phyloP scores from a whole-genome alignment of 2,329 filamentous ascomycete species.

The Periconia sp. region DNA sequence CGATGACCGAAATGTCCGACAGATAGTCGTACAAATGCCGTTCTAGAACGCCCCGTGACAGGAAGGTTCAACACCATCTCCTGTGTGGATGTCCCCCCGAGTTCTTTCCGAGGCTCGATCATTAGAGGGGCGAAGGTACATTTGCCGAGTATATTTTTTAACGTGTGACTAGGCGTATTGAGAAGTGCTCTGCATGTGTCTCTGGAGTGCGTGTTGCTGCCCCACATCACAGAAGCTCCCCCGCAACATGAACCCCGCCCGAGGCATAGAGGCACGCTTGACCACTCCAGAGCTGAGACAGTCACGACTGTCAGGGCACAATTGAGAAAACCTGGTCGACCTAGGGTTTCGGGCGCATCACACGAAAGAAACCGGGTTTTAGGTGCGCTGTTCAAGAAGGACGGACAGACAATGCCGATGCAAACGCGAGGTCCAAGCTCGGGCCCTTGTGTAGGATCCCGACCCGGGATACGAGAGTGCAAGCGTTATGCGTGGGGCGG shows the following conservation, averaged over 20 bases:
- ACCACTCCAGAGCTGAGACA: too few relatives aligned
- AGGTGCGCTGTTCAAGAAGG: too few relatives aligned
- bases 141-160: constrained; percentile 21
- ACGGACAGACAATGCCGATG: too few relatives aligned
- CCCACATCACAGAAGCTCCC: constrained; percentile 28
- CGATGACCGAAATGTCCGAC: constrained; percentile 12
- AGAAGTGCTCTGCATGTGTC: constrained; percentile 1
- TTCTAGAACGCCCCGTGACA: background rate
- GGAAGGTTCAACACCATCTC: background rate
- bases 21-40: constrained; percentile 19
- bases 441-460: too few relatives aligned
- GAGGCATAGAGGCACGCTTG: constrained; percentile 5
- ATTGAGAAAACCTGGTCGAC: too few relatives aligned
- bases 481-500: background rate
- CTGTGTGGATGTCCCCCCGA: too few relatives aligned
- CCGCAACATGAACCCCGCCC: constrained; percentile 30
- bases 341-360: too few relatives aligned
- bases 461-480: too few relatives aligned
- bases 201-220: constrained; percentile 8
- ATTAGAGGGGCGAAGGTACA: constrained; percentile 16
- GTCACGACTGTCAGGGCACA: too few relatives aligned
- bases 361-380: too few relatives aligned
- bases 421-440: too few relatives aligned
- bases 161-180: constrained; percentile 14
- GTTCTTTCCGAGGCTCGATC: background rate